Base-by-base conservation (phyloP, 176 grass and related monocot genomes). In the Melocanna baccifera region DNA sequence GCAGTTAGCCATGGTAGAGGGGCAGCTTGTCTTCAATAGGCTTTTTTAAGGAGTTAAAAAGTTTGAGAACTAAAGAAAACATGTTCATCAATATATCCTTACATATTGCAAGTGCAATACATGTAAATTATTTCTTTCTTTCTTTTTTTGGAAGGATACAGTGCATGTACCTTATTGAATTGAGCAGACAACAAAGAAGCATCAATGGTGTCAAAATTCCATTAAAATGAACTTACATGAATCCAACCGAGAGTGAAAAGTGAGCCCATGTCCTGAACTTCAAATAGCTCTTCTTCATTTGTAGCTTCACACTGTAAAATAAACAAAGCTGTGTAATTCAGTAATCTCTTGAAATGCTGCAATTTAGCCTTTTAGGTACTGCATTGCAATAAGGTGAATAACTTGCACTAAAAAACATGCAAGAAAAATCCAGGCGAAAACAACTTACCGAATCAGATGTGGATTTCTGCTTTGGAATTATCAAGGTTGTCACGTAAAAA, bases 191-290 rank as follows among this genome's bases (percentile, higher is more conserved):
- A 80, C 65, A 77, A 41, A 67, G 79, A 59, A 30, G 8, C 32
- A 26, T 84, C 58, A 40, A 29, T 68, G n/a, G 48, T 77, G 63
- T 6, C 56, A 14, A 85, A 63, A 23, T 48, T 68, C 71, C 32
- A 68, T 71, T 77, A 64, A 84, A 89, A 36, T 14, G 47, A 88
- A 88, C 97, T 96, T 95, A 99, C 97, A 92, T 99, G 97, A 91
- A 99, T 99, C 97, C 97, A 99, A 51, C 97, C 97, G 84, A 99
- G 97, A 77, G 97, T 95, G 80, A 99, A 99, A 76, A 99, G 90
- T 48, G 97, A 99, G 13, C 87, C 76, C 30, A 75, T 92, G 77
- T 99, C 97, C 92, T 99, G 97, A 87, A 96, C 93, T 43, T 99
- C 91, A 65, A 96, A 99, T 94, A 99, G 78, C 88, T 99, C 97